A percentile compares a stretch with the other conserved stretches of the same genome.
phyloP scores from a whole-genome alignment of 2,329 filamentous ascomycete species.

The Talaromyces sp. region DNA sequence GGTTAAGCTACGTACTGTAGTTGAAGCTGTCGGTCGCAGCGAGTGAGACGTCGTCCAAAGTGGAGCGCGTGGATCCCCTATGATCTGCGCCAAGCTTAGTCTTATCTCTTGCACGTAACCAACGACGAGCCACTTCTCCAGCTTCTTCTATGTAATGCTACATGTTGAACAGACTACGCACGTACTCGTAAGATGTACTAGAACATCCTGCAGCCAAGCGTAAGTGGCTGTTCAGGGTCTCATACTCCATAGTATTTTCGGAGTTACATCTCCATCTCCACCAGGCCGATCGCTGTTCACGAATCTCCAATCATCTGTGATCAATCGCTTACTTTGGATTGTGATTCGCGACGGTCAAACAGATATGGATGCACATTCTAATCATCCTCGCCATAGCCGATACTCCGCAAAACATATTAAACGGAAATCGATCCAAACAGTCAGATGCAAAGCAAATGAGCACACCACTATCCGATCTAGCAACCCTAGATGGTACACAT shows the following conservation, averaged over 20 bases:
- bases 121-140: background rate
- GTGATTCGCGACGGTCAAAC: too few species aligned
- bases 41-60: background rate
- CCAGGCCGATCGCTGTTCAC: background rate
- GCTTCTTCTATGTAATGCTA: background rate
- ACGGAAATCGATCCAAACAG: background rate
- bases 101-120: background rate
- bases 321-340: too few species aligned
- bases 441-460: background rate
- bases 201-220: background rate
- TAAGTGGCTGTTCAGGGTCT: background rate
- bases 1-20: background rate
- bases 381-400: too few species aligned
- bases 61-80: constrained; percentile 6
- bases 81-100: constrained; percentile 5
- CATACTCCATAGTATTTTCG: background rate
- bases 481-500: background rate
- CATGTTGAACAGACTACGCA: background rate
- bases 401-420: background rate
- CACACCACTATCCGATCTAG: background rate
- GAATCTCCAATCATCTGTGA: background rate
- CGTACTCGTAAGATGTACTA: background rate
- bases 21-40: background rate
- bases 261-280: background rate
- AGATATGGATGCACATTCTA: too few species aligned